Evolutionary conservation across 768 basidiomycete species (phyloP), one percentile per base, ranked within the genome.

Genomic region (Mycena vitilis): DNA sequence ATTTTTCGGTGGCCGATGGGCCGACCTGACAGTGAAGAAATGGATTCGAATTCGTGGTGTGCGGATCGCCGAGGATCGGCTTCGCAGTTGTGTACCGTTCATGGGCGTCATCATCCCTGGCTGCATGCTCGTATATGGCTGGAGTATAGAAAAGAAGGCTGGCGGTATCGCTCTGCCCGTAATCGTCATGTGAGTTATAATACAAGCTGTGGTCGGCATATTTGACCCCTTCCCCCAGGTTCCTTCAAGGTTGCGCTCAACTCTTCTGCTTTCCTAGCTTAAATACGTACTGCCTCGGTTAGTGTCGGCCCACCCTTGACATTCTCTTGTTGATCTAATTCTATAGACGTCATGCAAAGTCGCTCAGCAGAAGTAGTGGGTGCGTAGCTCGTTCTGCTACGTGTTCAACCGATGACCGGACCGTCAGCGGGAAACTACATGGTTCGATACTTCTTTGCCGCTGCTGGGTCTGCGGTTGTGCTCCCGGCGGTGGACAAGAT

Each of bases 221-320:
- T 30, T 34, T 18, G 18, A 45, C 55, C 20, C 40, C 20, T 34
- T 18, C 5, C 15, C 38, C n/a, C 44, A 72, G 71, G 67, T 72
- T 72, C 56, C 48, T 72, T 2, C 71, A 72, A 55, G 67, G 71
- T 7, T 36, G 20, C 6, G 71, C 71, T 1, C 71, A 72, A 42
- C 64, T 72, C 1, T 72, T 72, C 47, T 72, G 71, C 40, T 72
- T 72, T 16, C 71, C 71, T 5, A 69, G 64, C 25, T 55, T 72
- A 49, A 72, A 72, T 52, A 72, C 71, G 6, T 72, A 72, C 40
- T 72, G 64, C 55, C 64, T 72, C 15, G 71, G 71, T 72, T 16
- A 5, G 71, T 56, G 25, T 6, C 47, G 13, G 13, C 5, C 4
- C 30, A 15, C 38, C 10, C 8, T 20, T 20, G 3, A 2, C 1